Conservation (phyloP, 2,329 filamentous ascomycete species). For the Apiospora sp. region DNA sequence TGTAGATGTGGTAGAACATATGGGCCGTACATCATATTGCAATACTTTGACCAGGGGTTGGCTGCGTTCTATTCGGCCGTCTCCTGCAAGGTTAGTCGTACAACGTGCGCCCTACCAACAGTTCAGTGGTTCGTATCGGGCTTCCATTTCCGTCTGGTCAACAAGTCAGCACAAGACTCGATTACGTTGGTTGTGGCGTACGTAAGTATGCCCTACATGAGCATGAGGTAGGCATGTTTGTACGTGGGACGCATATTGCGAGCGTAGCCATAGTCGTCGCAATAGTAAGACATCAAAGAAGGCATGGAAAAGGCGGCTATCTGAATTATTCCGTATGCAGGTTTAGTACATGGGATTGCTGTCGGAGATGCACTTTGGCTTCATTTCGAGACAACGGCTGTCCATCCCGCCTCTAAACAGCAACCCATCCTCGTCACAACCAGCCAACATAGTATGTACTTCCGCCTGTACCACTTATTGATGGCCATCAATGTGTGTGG, state of each 20-base stretch:
- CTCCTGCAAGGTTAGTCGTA: slow-evolving; percentile 11
- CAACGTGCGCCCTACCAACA: slow-evolving; percentile 20
- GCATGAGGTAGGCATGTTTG: background rate
- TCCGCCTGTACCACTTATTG: slow-evolving; percentile 1
- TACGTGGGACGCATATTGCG: background rate
- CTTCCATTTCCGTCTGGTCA: background rate
- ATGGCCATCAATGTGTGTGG: slow-evolving; percentile 19
- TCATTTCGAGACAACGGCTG: background rate
- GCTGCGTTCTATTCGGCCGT: slow-evolving; percentile 4
- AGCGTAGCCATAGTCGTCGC: background rate
- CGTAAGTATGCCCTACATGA: background rate
- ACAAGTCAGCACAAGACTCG: slow-evolving; percentile 1
- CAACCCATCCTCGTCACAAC: background rate
- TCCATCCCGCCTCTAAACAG: background rate
- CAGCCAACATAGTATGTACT: background rate
- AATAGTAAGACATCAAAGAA: background rate
- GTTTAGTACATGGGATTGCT: background rate
- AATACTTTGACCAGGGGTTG: background rate
- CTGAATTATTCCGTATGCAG: background rate
- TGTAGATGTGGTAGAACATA: background rate
- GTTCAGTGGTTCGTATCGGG: slow-evolving; percentile 3
- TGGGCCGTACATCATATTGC: slow-evolving; percentile 2
- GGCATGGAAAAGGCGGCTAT: background rate
- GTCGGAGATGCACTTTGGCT: background rate
- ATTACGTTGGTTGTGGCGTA: slow-evolving; percentile 1